Percentiles rank a stretch among this genome's conserved stretches.
Conservation (phyloP, 2,329 filamentous ascomycete genomes). For the Microdochium nivale region DNA sequence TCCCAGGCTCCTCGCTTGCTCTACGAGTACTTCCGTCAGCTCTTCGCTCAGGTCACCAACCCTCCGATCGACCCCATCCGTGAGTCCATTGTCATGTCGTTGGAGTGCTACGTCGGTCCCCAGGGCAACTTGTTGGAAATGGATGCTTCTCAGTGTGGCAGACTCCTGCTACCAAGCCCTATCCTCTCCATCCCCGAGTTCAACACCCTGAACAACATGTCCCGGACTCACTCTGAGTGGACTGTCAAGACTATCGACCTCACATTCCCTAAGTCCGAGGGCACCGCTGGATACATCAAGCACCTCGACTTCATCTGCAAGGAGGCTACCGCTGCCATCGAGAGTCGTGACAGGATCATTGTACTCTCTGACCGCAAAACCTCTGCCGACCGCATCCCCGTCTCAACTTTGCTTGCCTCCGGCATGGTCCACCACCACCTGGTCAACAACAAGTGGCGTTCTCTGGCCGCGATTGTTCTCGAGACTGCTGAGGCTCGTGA, state of each 20-base stretch:
- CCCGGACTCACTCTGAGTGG: conserved; percentile 66
- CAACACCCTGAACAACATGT: conserved; percentile 76
- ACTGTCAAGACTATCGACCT: conserved; percentile 85
- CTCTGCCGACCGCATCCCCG: conserved; percentile 70
- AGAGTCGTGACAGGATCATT: conserved; percentile 76
- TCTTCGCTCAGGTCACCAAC: conserved; percentile 97
- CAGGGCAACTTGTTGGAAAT: conserved; percentile 94
- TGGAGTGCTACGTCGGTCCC: conserved; percentile 92
- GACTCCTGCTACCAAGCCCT: conserved; percentile 79
- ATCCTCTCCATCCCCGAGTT: conserved; percentile 86
- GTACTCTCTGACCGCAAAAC: conserved; percentile 85
- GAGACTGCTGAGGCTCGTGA: conserved; percentile 95
- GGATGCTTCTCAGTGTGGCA: conserved; percentile 79
- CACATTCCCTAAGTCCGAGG: conserved; percentile 82
- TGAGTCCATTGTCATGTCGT: conserved; percentile 96
- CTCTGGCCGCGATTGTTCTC: conserved; percentile 75
- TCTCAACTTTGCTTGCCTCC: conserved; percentile 80
- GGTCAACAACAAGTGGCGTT: conserved; percentile 92
- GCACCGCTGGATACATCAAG: conserved; percentile 74
- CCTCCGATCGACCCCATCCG: conserved; percentile 95
- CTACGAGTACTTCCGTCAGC: conserved; percentile 94
- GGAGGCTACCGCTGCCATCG: conserved; percentile 73
- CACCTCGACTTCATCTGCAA: conserved; percentile 85
- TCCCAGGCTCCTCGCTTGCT: conserved; percentile 82
- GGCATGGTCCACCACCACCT: conserved; percentile 94